Evolutionary conservation across 208 protist species (phyloP), one percentile per base, ranked within the genome.

Genomic region (Crithidia mellificae): DNA sequence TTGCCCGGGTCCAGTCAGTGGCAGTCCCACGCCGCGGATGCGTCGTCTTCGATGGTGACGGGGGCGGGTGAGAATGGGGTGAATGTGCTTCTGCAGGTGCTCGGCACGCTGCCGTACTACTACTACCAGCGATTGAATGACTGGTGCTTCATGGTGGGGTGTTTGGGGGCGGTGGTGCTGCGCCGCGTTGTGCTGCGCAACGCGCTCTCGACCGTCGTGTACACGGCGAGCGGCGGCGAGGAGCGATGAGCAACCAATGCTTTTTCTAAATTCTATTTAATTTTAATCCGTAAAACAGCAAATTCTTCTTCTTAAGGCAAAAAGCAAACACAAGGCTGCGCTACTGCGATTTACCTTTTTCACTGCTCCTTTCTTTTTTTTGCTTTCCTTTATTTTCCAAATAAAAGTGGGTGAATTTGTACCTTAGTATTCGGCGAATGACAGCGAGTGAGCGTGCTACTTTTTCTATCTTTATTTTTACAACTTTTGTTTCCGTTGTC

Each of bases 121-220:
- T 87, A 81, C 65, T 90, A 90, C 53, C 84, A 90, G 44, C 83
- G 84, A 6, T 53, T 94, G 2, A 86, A 88, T 55, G 86, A 92
- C 36, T 78, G 73, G 62, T 82, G 82, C 47, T 92, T 88, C 63
- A 12, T 94, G 34, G 46, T 83, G 15, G 74, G 80, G 17, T 77
- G 74, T 34, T 39, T 55, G 15, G 46, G 63, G 9, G 87, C 80
- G 8, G 39, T 83, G 1, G 6, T 91, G 15, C 63, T 78, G n/a
- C 77, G 77, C 15, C 39, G 73, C 1, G 81, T 81, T 46, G 72
- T 87, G 15, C 32, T 81, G 47, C 58, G 65, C 4, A 71, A 85
- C 34, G 65, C 66, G 0, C 57, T 74, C n/a, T 59, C 63, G 1
- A 50, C 59, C 9, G 72, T 72, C 24, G 59, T 88, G 30, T 63